phyloP scores from a whole-genome alignment of 176 grass and related monocot genomes.

The Aegilops speltoides region DNA sequence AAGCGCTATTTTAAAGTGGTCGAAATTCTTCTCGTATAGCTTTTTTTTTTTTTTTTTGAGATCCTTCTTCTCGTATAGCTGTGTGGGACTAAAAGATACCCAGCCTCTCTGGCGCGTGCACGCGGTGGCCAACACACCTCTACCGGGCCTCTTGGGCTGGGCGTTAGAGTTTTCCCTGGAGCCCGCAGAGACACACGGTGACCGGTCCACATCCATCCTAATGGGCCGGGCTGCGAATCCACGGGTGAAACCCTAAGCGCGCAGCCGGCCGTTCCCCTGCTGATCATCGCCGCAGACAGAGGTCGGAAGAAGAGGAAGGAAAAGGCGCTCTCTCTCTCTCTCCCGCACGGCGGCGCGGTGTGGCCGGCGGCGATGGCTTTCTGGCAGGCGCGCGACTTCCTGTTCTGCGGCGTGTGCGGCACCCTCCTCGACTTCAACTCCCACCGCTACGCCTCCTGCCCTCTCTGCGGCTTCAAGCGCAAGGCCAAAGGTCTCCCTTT shows the following conservation, averaged over 20 bases:
- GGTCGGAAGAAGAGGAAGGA: too few species aligned
- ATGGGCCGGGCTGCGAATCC: background rate
- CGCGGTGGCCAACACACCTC: too few species aligned
- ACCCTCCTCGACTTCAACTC: slow-evolving; percentile 71
- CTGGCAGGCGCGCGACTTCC: slow-evolving; percentile 67
- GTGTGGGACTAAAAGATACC: too few species aligned
- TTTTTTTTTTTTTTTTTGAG: too few species aligned
- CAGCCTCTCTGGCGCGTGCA: too few species aligned
- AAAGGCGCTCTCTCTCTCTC: too few species aligned
- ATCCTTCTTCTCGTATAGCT: too few species aligned
- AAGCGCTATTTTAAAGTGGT: too few species aligned
- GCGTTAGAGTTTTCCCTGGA: too few species aligned
- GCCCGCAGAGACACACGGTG: background rate
- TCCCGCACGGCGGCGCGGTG: background rate
- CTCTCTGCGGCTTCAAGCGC: slow-evolving; percentile 87
- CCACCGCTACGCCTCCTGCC: slow-evolving; percentile 47
- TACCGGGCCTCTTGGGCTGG: too few species aligned
- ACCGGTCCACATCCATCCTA: background rate
- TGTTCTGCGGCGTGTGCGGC: slow-evolving; percentile 81
- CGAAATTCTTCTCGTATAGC: too few species aligned
- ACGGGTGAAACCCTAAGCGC: background rate
- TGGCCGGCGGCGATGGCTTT: slow-evolving; percentile 47
- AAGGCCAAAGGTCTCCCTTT: slow-evolving; percentile 44
- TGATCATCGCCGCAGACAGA: too few species aligned
- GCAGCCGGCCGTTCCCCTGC: background rate